phyloP scores from a whole-genome alignment of 306 rosid genomes.

The Purshia tridentata region DNA sequence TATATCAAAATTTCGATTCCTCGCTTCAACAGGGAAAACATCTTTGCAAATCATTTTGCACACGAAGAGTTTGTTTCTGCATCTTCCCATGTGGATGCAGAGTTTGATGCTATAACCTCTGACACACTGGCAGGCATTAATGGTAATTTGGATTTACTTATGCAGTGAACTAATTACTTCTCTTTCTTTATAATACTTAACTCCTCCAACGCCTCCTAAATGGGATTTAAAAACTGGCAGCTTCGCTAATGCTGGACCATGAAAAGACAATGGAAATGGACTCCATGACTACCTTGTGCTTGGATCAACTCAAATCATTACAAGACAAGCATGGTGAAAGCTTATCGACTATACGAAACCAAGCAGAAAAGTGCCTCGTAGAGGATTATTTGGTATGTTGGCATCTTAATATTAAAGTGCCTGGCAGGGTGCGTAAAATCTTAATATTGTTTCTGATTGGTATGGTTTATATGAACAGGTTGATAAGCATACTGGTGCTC shows the following conservation, averaged over 20 bases:
- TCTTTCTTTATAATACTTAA: neutral
- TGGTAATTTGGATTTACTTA: slow-evolving; percentile 46
- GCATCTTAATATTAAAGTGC: slow-evolving; percentile 24
- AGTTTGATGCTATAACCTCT: slow-evolving; percentile 41
- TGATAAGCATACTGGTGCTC: slow-evolving; percentile 42
- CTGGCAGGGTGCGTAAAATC: slow-evolving; percentile 31
- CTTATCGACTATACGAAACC: slow-evolving; percentile 48
- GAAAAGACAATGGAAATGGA: slow-evolving; percentile 69
- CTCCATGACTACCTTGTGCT: slow-evolving; percentile 43
- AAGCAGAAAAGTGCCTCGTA: slow-evolving; percentile 62
- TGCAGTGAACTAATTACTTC: slow-evolving; percentile 1
- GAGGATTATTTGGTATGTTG: slow-evolving; percentile 63
- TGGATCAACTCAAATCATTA: slow-evolving; percentile 51
- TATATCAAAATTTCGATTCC: neutral
- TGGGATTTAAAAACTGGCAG: slow-evolving; percentile 35
- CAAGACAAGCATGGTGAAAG: slow-evolving; percentile 56
- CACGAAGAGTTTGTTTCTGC: slow-evolving; percentile 50
- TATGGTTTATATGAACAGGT: slow-evolving; percentile 42
- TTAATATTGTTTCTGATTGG: neutral
- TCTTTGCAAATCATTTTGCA: slow-evolving; percentile 42
- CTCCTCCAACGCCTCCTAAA: slow-evolving; percentile 14
- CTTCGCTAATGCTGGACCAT: slow-evolving; percentile 54
- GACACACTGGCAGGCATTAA: slow-evolving; percentile 50
- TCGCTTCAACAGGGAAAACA: slow-evolving; percentile 48
- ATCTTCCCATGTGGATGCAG: slow-evolving; percentile 47